Percentiles rank a stretch among this genome's conserved stretches.
phyloP scores from a whole-genome alignment of 2,329 filamentous ascomycete species.

The Massarina eburnea region DNA sequence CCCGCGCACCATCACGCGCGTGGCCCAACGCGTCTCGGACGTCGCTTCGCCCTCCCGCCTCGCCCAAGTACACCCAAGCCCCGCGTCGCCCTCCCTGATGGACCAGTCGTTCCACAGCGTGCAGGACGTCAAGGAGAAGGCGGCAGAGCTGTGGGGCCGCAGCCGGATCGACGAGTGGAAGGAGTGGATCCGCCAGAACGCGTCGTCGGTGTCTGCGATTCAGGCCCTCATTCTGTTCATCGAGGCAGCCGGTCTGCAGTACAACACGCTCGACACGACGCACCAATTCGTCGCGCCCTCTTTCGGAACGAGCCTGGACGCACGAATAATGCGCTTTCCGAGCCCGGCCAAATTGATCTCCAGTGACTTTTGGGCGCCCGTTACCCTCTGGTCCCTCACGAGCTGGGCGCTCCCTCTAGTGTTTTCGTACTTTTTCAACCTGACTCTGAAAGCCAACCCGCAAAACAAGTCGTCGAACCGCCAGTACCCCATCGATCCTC shows the following conservation, averaged over 20 bases:
- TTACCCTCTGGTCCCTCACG: conserved; percentile 74
- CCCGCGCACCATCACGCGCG: conserved; percentile 36
- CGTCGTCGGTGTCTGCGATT: conserved; percentile 66
- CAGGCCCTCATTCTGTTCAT: conserved; percentile 55
- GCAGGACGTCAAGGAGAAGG: conserved; percentile 70
- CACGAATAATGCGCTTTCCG: conserved; percentile 67
- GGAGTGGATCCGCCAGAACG: conserved; percentile 65
- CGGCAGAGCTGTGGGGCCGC: conserved; percentile 64
- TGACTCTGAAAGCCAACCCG: conserved; percentile 62
- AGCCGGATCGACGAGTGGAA: conserved; percentile 68
- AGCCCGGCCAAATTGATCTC: conserved; percentile 80
- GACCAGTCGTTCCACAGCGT: conserved; percentile 46
- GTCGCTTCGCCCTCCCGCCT: conserved; percentile 69
- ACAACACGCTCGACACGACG: conserved; percentile 69
- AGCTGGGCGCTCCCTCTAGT: conserved; percentile 69
- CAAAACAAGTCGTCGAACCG: conserved; percentile 45
- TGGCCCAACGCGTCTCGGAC: conserved; percentile 55
- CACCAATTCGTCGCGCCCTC: conserved; percentile 76
- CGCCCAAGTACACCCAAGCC: conserved; percentile 62
- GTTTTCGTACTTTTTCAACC: conserved; percentile 87
- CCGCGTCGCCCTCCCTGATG: no score
- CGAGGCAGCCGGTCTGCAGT: conserved; percentile 68
- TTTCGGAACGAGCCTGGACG: conserved; percentile 50
- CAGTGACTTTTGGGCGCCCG: conserved; percentile 79
- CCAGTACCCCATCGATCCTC: conserved; percentile 73